phyloP scores from a whole-genome alignment of 345 rosid genomes.

The Gossypium longicalyx region DNA sequence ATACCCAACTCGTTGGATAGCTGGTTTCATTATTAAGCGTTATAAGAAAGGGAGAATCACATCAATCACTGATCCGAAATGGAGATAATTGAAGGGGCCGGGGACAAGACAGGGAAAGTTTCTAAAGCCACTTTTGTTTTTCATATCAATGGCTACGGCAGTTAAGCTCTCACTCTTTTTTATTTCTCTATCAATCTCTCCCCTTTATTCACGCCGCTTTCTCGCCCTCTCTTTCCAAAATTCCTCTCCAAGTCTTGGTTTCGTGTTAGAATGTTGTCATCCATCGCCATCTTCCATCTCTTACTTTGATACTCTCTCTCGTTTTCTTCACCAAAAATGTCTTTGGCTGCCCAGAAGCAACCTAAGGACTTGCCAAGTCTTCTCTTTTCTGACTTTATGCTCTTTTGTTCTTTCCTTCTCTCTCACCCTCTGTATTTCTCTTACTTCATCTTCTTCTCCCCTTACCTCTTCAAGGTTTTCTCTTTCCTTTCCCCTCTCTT shows the following conservation, averaged over 20 bases:
- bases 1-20: too few species aligned
- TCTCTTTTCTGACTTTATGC: constrained; percentile 42
- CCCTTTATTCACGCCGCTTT: constrained; percentile 65
- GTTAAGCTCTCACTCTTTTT: constrained; percentile 5
- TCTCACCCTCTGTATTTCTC: constrained; percentile 59
- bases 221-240: constrained; percentile 16
- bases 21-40: too few species aligned
- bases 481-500: constrained; percentile 87
- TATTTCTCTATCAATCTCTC: constrained; percentile 3
- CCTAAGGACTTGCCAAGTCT: constrained; percentile 32
- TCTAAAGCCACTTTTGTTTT: constrained; percentile 39
- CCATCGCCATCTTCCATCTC: constrained; percentile 20
- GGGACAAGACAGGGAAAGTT: constrained; percentile 32
- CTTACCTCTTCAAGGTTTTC: constrained; percentile 64
- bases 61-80: not conserved
- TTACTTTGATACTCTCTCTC: not conserved
- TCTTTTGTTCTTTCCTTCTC: constrained; percentile 46
- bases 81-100: not conserved
- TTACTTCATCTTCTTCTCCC: constrained; percentile 56
- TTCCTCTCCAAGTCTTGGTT: constrained; percentile 7
- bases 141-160: constrained; percentile 1
- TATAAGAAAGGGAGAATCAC: too few species aligned
- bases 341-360: constrained; percentile 33
- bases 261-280: not conserved
- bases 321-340: constrained; percentile 32